A percentile compares a stretch with the other conserved stretches of the same genome.
Conservation (phyloP, 2,329 filamentous ascomycete species). For the Shiraia sp. region DNA sequence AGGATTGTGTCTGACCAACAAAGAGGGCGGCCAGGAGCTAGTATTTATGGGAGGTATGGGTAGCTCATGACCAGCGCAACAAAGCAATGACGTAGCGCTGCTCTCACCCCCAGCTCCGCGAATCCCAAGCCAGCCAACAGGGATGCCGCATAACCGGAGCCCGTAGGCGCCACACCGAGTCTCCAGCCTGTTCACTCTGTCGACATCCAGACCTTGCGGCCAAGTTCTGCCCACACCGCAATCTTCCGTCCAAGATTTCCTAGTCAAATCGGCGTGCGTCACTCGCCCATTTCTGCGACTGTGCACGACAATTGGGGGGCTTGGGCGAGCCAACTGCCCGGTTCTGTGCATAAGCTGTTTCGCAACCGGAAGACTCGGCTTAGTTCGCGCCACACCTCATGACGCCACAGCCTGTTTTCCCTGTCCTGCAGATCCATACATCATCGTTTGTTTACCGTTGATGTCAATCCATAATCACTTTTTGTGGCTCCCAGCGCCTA, state of each 20-base stretch:
- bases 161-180: slow-evolving; percentile 15
- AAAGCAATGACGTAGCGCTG: slow-evolving; percentile 17
- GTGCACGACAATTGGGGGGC: slow-evolving; percentile 1
- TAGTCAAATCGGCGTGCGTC: slow-evolving; percentile 13
- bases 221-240: slow-evolving; percentile 7
- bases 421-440: slow-evolving; percentile 11
- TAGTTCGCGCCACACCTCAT: neutral
- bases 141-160: slow-evolving; percentile 15
- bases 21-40: slow-evolving; percentile 8
- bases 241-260: slow-evolving; percentile 7
- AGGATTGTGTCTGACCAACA: slow-evolving; percentile 10
- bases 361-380: slow-evolving; percentile 8
- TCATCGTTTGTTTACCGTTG: slow-evolving; percentile 11
- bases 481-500: too few relatives aligned
- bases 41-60: slow-evolving; percentile 33
- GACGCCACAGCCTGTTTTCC: slow-evolving; percentile 8
- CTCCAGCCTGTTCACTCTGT: slow-evolving; percentile 3
- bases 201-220: slow-evolving; percentile 9
- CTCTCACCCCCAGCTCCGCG: slow-evolving; percentile 5
- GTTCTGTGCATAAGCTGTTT: neutral
- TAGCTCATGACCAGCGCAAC: slow-evolving; percentile 23
- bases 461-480: slow-evolving; percentile 5
- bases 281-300: slow-evolving; percentile 1
- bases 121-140: slow-evolving; percentile 1
- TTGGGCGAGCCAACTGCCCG: slow-evolving; percentile 1